Conservation (phyloP, 208 protist genomes). For the Crithidia brevicula region DNA sequence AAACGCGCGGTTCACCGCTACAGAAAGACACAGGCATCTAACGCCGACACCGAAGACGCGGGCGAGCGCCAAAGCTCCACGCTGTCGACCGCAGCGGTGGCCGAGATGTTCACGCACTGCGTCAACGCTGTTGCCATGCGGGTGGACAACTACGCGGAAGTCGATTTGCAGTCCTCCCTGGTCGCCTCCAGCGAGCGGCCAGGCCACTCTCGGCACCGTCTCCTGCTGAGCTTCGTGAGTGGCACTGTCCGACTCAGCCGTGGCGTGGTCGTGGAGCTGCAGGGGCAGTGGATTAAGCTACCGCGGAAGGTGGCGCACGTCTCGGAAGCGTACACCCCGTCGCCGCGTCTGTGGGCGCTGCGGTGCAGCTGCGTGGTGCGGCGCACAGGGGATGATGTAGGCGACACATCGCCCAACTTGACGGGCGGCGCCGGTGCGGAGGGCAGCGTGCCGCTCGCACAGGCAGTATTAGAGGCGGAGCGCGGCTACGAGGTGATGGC, state of each 20-base stretch:
- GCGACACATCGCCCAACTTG: not conserved
- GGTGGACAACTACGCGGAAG: slow-evolving; percentile 67
- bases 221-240: slow-evolving; percentile 43
- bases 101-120: slow-evolving; percentile 24
- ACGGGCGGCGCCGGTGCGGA: not conserved
- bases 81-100: not conserved
- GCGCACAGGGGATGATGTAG: slow-evolving; percentile 4
- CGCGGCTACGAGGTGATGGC: slow-evolving; percentile 27
- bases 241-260: slow-evolving; percentile 53
- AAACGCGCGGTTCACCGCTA: slow-evolving; percentile 32
- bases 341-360: slow-evolving; percentile 67
- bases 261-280: slow-evolving; percentile 40
- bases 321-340: slow-evolving; percentile 40
- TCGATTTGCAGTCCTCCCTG: slow-evolving; percentile 64
- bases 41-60: not conserved
- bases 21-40: slow-evolving; percentile 1
- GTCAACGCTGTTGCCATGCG: slow-evolving; percentile 45
- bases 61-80: not conserved
- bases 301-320: slow-evolving; percentile 28
- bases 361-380: slow-evolving; percentile 54
- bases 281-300: slow-evolving; percentile 69
- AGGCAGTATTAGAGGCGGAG: slow-evolving; percentile 26
- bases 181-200: slow-evolving; percentile 37
- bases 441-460: slow-evolving; percentile 5
- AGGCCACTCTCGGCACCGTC: slow-evolving; percentile 36